A percentile compares a stretch with the other conserved stretches of the same genome.
phyloP scores from a whole-genome alignment of 495 filamentous ascomycete genomes.

The Penicillium parvum region DNA sequence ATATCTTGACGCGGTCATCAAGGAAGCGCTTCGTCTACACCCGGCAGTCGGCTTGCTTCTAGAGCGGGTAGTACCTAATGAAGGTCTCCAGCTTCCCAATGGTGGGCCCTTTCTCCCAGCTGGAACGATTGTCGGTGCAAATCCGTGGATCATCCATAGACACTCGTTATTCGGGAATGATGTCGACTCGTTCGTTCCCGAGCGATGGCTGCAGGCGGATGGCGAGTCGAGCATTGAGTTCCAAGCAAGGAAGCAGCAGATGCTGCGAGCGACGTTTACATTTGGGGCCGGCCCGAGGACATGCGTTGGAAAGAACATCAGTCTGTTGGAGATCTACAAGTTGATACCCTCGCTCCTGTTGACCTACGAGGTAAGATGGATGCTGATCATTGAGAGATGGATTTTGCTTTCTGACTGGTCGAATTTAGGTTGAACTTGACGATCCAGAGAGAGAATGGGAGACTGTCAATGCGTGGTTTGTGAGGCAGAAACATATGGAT shows the following conservation, averaged over 20 bases:
- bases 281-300: constrained; percentile 62
- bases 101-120: constrained; percentile 53
- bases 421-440: constrained; percentile 22
- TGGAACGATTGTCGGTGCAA: constrained; percentile 59
- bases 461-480: constrained; percentile 32
- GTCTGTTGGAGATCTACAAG: constrained; percentile 74
- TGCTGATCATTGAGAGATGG: neutral
- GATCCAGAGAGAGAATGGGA: constrained; percentile 27
- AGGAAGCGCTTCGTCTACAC: constrained; percentile 62
- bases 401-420: neutral
- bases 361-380: constrained; percentile 50
- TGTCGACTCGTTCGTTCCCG: constrained; percentile 44
- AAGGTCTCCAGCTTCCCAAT: constrained; percentile 31
- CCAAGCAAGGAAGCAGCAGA: constrained; percentile 14
- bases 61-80: constrained; percentile 41
- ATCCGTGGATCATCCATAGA: constrained; percentile 21
- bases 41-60: constrained; percentile 56
- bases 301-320: constrained; percentile 72
- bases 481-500: constrained; percentile 24
- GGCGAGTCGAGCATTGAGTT: constrained; percentile 41
- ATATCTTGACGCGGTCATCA: constrained; percentile 62
- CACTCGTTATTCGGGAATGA: constrained; percentile 11
- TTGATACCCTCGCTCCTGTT: constrained; percentile 65
- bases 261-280: constrained; percentile 22
- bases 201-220: constrained; percentile 46